Evolutionary conservation across 2,329 filamentous ascomycete genomes (phyloP), one percentile per base, ranked within the genome.

Genomic region (Seiridium unicorne): DNA sequence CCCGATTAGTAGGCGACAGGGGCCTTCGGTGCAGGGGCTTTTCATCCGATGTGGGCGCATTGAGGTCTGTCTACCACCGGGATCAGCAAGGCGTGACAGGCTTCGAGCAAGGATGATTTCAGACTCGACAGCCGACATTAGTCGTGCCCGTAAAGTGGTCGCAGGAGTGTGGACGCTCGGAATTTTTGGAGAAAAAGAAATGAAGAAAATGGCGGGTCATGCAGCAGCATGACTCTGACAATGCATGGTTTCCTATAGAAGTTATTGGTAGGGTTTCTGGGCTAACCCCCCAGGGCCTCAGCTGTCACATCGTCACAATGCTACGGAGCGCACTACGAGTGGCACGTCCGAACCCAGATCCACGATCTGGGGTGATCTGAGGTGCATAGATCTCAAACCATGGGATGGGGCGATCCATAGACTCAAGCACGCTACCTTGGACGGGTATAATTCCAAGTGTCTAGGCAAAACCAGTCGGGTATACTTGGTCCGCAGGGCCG

Each of bases 1-100:
- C 18, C 4, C 9, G 7, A n/a, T 35, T 35, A 53, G 35, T 53
- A n/a, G 49, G 34, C 35, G 38, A 38, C 49, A 53, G 49, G 49
- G 49, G 49, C 38, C 11, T 42, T 42, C 38, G 38, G 38, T 13
- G 9, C 9, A 36, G 49, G 49, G 54, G n/a, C 56, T 62, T 60
- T 63, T 65, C 64, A 58, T 62, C 65, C 62, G 64, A 68, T 66
- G 63, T 61, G 61, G 44, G 58, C 63, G 64, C 65, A 63, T 64
- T 66, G 63, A 68, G 66, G 60, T 63, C 58, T 51, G 64, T 65
- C 61, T 69, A 61, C 55, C 59, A 60, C 65, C 68, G 69, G 68
- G 68, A 70, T 69, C 65, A 62, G 42, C 63, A 65, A 54, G 42
- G 13, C 55, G 44, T 62, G 64, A 64, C 65, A 66, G 65, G 67